These are phyloP conservation scores for Colletotrichum scovillei DNA, from an alignment of 2,329 filamentous ascomycete species.

Conservation along the genomic window DNA sequence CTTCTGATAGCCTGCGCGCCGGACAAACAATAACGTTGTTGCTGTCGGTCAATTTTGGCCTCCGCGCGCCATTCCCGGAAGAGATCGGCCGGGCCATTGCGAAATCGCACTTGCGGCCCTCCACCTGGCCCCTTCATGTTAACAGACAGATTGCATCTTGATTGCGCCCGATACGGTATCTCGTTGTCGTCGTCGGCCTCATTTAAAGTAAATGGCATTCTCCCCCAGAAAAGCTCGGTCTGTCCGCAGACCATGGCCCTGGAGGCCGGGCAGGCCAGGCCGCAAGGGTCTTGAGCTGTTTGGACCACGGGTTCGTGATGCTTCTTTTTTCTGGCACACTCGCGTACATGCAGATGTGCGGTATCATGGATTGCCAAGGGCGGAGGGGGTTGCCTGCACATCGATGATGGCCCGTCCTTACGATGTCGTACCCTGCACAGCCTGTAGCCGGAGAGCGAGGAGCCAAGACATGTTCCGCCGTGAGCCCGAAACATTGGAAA, in stretches of 20 bases:
- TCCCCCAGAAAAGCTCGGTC: conserved; percentile 14
- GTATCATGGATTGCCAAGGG: conserved; percentile 16
- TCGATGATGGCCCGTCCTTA: background rate
- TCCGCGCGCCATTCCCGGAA: background rate
- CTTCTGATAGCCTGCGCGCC: background rate
- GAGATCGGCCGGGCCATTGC: background rate
- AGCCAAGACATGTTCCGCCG: conserved; percentile 17
- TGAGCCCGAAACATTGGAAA: conserved; percentile 5
- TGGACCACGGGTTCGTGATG: conserved; percentile 30
- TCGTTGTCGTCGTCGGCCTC: background rate
- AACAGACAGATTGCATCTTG: conserved; percentile 28
- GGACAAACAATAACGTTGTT: background rate
- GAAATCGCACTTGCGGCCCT: conserved; percentile 5
- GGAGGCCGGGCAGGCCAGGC: conserved; percentile 6
- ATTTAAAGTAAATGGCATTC: background rate
- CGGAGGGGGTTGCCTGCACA: conserved; percentile 14
- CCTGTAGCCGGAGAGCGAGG: conserved; percentile 10
- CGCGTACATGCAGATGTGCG: background rate
- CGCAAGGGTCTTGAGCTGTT: conserved; percentile 1
- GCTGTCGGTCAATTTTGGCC: background rate
- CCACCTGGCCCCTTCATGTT: conserved; percentile 30
- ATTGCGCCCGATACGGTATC: conserved; percentile 14
- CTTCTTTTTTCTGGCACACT: conserved; percentile 14
- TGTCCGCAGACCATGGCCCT: conserved; percentile 12
- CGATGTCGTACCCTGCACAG: conserved; percentile 2